Percentiles rank a stretch among this genome's conserved stretches.
These are phyloP conservation scores for Candida bentonensis DNA, from an alignment of 805 yeast genomes.

Conservation along the genomic window DNA sequence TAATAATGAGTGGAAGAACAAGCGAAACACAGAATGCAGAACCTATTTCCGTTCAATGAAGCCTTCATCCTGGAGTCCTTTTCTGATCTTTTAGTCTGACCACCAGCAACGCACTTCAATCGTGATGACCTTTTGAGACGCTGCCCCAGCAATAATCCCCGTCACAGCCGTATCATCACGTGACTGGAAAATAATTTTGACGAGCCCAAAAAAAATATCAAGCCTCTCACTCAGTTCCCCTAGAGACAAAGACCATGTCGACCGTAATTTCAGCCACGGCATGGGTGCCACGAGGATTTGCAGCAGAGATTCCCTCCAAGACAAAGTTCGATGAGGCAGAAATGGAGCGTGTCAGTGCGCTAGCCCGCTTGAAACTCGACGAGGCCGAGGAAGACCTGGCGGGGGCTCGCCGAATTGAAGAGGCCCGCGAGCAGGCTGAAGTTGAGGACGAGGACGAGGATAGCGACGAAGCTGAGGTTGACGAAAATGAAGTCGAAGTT, in stretches of 20 bases:
- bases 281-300: conserved; percentile 95
- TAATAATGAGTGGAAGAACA: too few relatives aligned
- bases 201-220: too few relatives aligned
- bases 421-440: conserved; percentile 11
- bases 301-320: conserved; percentile 82
- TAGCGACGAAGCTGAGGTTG: conserved; percentile 5
- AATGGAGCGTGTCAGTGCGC: conserved; percentile 72
- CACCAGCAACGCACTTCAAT: too few relatives aligned
- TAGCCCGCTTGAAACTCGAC: conserved; percentile 70
- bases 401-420: conserved; percentile 28
- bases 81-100: too few relatives aligned
- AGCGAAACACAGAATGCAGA: too few relatives aligned
- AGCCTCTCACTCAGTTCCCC: too few relatives aligned
- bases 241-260: not conserved
- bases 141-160: too few relatives aligned
- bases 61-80: too few relatives aligned
- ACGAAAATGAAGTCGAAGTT: conserved; percentile 19
- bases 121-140: too few relatives aligned
- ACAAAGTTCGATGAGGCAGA: conserved; percentile 85
- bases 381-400: conserved; percentile 60
- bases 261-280: conserved; percentile 77
- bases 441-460: conserved; percentile 7
- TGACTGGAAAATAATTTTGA: too few relatives aligned
- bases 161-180: too few relatives aligned
- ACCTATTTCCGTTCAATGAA: too few relatives aligned